phyloP scores from a whole-genome alignment of 352 stramenopile genomes.

The Pythium aristosporum region DNA sequence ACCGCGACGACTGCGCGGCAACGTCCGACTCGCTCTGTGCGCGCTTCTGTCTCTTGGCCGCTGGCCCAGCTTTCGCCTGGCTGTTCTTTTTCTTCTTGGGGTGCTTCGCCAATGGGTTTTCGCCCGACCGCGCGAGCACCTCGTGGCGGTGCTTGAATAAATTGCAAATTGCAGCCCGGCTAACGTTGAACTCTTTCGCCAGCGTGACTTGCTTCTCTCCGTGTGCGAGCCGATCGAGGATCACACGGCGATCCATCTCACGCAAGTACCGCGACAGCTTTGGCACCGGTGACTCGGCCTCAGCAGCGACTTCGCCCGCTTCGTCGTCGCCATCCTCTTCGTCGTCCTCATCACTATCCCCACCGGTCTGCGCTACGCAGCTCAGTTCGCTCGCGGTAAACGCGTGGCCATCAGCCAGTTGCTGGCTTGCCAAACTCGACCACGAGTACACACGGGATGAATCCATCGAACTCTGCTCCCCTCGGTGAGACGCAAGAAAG shows the following conservation, averaged over 20 bases:
- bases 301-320: too few relatives aligned
- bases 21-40: background rate
- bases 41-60: conserved; percentile 33
- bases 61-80: background rate
- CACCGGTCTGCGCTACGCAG: too few relatives aligned
- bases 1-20: background rate
- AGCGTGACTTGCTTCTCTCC: conserved; percentile 50
- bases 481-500: too few relatives aligned
- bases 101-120: conserved; percentile 48
- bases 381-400: too few relatives aligned
- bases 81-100: too few relatives aligned
- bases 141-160: conserved; percentile 50
- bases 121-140: conserved; percentile 37
- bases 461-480: too few relatives aligned
- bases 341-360: too few relatives aligned
- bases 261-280: conserved; percentile 30
- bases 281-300: too few relatives aligned
- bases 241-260: conserved; percentile 51
- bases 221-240: conserved; percentile 37
- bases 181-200: conserved; percentile 61
- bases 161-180: conserved; percentile 57
- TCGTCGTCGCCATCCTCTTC: too few relatives aligned
- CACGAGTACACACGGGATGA: background rate
- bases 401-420: background rate
- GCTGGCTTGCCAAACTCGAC: background rate